These are phyloP conservation scores for Ceratocystis destructans DNA, from an alignment of 2,329 filamentous ascomycete genomes.

Conservation along the genomic window DNA sequence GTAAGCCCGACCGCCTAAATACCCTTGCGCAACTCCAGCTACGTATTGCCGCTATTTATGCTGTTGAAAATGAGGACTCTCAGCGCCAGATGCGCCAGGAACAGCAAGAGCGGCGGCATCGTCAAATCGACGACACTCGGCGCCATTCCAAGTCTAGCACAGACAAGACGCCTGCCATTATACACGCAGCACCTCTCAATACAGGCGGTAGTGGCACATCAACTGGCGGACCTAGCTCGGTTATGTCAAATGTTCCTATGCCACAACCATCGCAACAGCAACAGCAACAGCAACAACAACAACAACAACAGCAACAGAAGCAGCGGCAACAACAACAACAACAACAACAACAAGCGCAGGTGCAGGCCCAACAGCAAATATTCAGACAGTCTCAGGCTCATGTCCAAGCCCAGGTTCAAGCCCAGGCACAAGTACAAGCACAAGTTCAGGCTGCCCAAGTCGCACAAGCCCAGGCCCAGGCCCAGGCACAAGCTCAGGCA, in stretches of 20 bases:
- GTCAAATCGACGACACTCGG: conserved; percentile 28
- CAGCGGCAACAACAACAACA: conserved; percentile 12
- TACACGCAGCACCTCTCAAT: conserved; percentile 7
- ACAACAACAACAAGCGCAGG: conserved; percentile 5
- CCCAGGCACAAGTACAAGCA: not conserved
- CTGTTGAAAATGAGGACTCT: conserved; percentile 33
- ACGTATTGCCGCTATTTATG: conserved; percentile 32
- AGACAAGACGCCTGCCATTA: not conserved
- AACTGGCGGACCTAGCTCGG: conserved; percentile 13
- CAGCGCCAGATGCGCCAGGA: conserved; percentile 31
- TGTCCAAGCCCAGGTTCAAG: conserved; percentile 13
- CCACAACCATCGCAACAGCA: not conserved
- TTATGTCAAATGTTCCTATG: conserved; percentile 15
- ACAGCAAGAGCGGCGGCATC: conserved; percentile 29
- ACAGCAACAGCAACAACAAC: conserved; percentile 13
- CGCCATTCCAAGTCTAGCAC: conserved; percentile 18
- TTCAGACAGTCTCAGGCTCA: conserved; percentile 19
- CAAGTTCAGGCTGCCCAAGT: not conserved
- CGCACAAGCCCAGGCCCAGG: conserved; percentile 13
- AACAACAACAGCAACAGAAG: conserved; percentile 9
- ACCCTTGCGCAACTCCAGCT: conserved; percentile 31
- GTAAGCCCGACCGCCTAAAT: conserved; percentile 29
- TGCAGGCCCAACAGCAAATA: conserved; percentile 20
- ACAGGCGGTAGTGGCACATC: not conserved
- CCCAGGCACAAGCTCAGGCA: conserved; percentile 2